A percentile compares a stretch with the other conserved stretches of the same genome.
Evolutionary conservation across 371 early-diverging fungal species (phyloP).

Genomic region (Mortierella sp.): DNA sequence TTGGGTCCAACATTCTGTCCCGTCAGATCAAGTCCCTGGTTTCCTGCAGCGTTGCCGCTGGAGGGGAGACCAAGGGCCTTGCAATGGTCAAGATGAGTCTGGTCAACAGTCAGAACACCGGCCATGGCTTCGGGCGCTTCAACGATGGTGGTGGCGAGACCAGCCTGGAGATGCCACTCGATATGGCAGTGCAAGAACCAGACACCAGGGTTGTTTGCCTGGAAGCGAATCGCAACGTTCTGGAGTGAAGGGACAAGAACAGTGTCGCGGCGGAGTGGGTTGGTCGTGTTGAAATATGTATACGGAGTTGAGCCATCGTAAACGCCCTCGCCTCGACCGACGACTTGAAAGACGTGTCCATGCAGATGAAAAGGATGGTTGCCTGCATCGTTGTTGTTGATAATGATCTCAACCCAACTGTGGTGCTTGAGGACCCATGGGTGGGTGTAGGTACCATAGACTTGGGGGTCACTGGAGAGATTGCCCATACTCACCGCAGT

Average conservation of each 20-base stretch:
- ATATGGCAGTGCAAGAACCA: constrained; percentile 90
- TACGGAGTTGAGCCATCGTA: constrained; percentile 46
- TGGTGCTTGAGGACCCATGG: constrained; percentile 68
- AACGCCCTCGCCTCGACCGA: constrained; percentile 62
- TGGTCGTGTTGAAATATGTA: constrained; percentile 54
- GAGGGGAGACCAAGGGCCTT: constrained; percentile 65
- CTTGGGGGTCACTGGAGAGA: constrained; percentile 62
- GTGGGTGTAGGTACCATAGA: constrained; percentile 77
- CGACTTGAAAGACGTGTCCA: constrained; percentile 86
- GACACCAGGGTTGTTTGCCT: constrained; percentile 83
- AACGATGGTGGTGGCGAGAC: constrained; percentile 72
- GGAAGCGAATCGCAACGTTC: constrained; percentile 77
- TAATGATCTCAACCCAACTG: constrained; percentile 66
- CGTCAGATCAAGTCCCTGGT: constrained; percentile 67
- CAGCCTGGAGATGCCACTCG: constrained; percentile 81
- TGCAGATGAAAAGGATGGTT: constrained; percentile 89
- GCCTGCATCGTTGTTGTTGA: constrained; percentile 77
- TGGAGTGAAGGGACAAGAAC: constrained; percentile 71
- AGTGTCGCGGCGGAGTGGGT: constrained; percentile 79
- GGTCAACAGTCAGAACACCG: constrained; percentile 30
- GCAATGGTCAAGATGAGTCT: constrained; percentile 62
- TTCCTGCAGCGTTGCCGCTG: constrained; percentile 81
- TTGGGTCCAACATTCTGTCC: constrained; percentile 70
- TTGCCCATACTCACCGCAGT: constrained; percentile 76
- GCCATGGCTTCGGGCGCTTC: constrained; percentile 76